Percentiles rank a stretch among this genome's conserved stretches.
Evolutionary conservation across 2,329 filamentous ascomycete genomes (phyloP).

Genomic region (Pseudogymnoascus sp.): DNA sequence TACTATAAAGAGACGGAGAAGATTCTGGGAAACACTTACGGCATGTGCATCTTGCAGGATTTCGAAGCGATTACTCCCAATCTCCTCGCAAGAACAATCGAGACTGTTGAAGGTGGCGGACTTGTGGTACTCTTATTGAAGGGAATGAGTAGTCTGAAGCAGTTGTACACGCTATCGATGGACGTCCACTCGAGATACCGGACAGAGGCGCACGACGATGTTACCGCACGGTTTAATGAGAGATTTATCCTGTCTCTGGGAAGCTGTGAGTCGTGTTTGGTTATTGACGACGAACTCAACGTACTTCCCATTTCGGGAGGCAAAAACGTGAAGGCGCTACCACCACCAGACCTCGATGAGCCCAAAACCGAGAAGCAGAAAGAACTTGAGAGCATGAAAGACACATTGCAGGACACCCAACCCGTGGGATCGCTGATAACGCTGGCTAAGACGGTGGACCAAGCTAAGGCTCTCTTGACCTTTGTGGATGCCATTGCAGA

Average conservation of each 20-base stretch:
- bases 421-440: constrained; percentile 77
- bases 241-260: constrained; percentile 91
- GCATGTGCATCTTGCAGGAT: constrained; percentile 96
- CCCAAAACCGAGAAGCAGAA: constrained; percentile 61
- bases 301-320: constrained; percentile 94
- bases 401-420: constrained; percentile 73
- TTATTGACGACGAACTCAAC: constrained; percentile 96
- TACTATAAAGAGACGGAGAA: constrained; percentile 99
- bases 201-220: constrained; percentile 91
- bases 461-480: constrained; percentile 91
- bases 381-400: constrained; percentile 81
- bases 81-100: constrained; percentile 83
- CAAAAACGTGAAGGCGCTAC: constrained; percentile 76
- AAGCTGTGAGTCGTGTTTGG: constrained; percentile 88
- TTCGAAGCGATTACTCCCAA: constrained; percentile 99
- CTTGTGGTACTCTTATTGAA: constrained; percentile 85
- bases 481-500: constrained; percentile 95
- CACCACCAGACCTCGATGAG: constrained; percentile 64
- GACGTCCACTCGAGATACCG: constrained; percentile 94
- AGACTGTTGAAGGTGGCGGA: constrained; percentile 94
- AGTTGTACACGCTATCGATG: constrained; percentile 95
- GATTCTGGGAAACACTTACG: constrained; percentile 94
- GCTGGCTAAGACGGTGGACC: constrained; percentile 83
- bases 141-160: constrained; percentile 93
- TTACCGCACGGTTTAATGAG: constrained; percentile 94